These are phyloP conservation scores for Lanmaoa pseudosensibilis DNA, from an alignment of 768 basidiomycete species.

Conservation along the genomic window DNA sequence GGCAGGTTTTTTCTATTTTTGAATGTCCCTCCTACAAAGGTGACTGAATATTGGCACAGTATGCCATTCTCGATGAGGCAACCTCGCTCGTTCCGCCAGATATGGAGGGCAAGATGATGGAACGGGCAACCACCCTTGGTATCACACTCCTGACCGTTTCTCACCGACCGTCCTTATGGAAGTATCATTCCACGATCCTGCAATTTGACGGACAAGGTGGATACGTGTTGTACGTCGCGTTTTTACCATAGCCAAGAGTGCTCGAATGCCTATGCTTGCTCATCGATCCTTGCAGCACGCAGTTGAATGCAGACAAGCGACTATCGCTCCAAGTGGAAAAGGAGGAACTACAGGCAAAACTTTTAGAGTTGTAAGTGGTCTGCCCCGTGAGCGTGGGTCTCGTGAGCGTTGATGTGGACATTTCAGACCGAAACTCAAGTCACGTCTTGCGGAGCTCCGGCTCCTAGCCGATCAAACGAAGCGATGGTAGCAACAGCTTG, in stretches of 20 bases:
- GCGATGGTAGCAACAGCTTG: background rate
- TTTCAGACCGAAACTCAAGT: slow-evolving; percentile 75
- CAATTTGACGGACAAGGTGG: slow-evolving; percentile 95
- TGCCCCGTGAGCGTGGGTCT: background rate
- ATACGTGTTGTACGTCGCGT: slow-evolving; percentile 80
- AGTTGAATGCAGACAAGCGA: slow-evolving; percentile 86
- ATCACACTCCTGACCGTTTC: slow-evolving; percentile 95
- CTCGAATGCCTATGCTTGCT: background rate
- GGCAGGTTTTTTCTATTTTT: slow-evolving; percentile 41
- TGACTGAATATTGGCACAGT: slow-evolving; percentile 46
- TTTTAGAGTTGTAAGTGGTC: slow-evolving; percentile 77
- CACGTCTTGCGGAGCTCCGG: slow-evolving; percentile 67
- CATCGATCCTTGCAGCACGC: slow-evolving; percentile 53
- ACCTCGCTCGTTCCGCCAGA: slow-evolving; percentile 92
- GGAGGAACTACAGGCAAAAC: slow-evolving; percentile 78
- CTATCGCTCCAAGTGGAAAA: slow-evolving; percentile 94
- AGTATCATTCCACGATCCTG: slow-evolving; percentile 84
- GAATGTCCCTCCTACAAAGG: background rate
- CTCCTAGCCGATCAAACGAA: slow-evolving; percentile 34
- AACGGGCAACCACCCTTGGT: slow-evolving; percentile 78
- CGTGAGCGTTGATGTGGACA: background rate
- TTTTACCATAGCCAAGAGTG: background rate
- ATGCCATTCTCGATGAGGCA: slow-evolving; percentile 95
- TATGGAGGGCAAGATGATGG: slow-evolving; percentile 94
- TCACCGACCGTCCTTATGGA: slow-evolving; percentile 92